Evolutionary conservation across 306 rosid genomes (phyloP).

Genomic region (Erythrophleum fordii): DNA sequence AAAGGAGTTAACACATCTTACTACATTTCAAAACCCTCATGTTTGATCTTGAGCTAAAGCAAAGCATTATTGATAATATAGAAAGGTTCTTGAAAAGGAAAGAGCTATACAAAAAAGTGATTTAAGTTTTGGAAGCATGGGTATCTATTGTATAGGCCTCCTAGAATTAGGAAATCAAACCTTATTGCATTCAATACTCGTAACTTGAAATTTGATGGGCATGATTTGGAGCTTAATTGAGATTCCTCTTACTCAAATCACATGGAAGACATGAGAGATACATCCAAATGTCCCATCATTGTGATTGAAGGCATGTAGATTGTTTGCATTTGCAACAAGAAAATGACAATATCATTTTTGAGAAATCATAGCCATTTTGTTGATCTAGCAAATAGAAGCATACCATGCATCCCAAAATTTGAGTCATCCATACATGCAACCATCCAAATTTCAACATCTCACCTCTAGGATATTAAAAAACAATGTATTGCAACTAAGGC

Average conservation of each 20-base stretch:
- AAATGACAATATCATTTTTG: too few species aligned
- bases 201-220: slow-evolving; percentile 50
- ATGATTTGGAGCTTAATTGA: slow-evolving; percentile 48
- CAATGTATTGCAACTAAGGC: too few species aligned
- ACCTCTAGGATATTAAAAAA: too few species aligned
- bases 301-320: slow-evolving; percentile 15
- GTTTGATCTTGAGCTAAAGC: slow-evolving; percentile 42
- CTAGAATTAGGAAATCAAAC: slow-evolving; percentile 55
- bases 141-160: slow-evolving; percentile 48
- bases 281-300: slow-evolving; percentile 46
- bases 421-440: too few species aligned
- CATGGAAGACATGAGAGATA: slow-evolving; percentile 31
- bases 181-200: slow-evolving; percentile 51
- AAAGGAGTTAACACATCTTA: slow-evolving; percentile 42
- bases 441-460: too few species aligned
- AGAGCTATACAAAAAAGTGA: slow-evolving; percentile 45
- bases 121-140: slow-evolving; percentile 60
- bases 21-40: slow-evolving; percentile 44
- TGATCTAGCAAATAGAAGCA: too few species aligned
- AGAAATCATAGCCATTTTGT: too few species aligned
- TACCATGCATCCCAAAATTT: too few species aligned
- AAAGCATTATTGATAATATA: slow-evolving; percentile 34
- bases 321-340: too few species aligned
- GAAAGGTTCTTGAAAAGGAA: slow-evolving; percentile 48
- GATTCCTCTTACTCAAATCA: slow-evolving; percentile 35